Evolutionary conservation across 192 early-diverging fungal species (phyloP).

Genomic region (Neocallimastix lanati): DNA sequence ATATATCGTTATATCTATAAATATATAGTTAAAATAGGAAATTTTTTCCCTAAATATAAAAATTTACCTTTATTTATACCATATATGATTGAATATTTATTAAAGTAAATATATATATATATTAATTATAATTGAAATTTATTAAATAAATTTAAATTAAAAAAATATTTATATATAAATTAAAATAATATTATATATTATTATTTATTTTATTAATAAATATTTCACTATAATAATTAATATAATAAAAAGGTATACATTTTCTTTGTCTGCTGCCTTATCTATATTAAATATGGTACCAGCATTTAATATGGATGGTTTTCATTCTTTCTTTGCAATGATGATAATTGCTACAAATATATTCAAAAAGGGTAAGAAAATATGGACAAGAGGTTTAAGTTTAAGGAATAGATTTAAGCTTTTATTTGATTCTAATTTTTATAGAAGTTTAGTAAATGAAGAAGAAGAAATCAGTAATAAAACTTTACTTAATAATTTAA

Average conservation of each 20-base stretch:
- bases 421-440: neutral
- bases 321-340: slow-evolving; percentile 34
- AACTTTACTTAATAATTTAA: neutral
- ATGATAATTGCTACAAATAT: slow-evolving; percentile 5
- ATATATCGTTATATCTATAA: too few species aligned
- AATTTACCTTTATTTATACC: slow-evolving; percentile 40
- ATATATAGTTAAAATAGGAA: slow-evolving; percentile 44
- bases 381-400: neutral
- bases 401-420: neutral
- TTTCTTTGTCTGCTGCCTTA: slow-evolving; percentile 47
- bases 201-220: too few species aligned
- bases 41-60: slow-evolving; percentile 23
- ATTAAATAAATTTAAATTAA: too few species aligned
- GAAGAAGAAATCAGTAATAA: neutral
- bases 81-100: slow-evolving; percentile 23
- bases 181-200: too few species aligned
- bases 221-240: neutral
- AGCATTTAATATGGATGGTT: slow-evolving; percentile 48
- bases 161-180: too few species aligned
- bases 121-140: too few species aligned
- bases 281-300: slow-evolving; percentile 56
- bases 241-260: slow-evolving; percentile 23
- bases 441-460: neutral
- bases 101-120: slow-evolving; percentile 16
- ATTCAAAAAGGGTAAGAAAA: neutral